Evolutionary conservation across 1,284 basidiomycete genomes (phyloP), one percentile per base, ranked within the genome.

Genomic region (Vanrija pseudolonga): DNA sequence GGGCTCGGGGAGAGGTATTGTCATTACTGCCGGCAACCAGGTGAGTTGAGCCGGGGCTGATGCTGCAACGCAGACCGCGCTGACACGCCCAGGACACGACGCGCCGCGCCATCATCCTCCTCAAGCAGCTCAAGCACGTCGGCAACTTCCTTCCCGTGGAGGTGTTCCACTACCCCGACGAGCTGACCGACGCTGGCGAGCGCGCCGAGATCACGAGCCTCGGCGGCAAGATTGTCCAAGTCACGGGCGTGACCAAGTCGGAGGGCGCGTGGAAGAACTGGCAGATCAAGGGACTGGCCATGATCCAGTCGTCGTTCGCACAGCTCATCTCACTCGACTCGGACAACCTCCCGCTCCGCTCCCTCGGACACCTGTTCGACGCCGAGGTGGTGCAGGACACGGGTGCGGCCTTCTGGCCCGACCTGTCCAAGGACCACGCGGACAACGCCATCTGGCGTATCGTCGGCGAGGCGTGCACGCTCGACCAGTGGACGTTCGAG

Each of bases 401-500:
- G n/a, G 77, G 73, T 8, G 74, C 76, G 1, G 80, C 76, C 24
- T 79, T 80, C 57, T 81, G 79, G 79, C 79, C 79, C 14, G 79
- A 80, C 58, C 63, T 79, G 43, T 76, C 71, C 43, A 79, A 78
- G 55, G 79, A 80, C 54, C 74, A 78, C 50, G 72, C 77, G 5
- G 66, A 76, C 47, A 81, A 81, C 55, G 77, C 79, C 14, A 74
- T 81, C 51, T 81, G 78, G 76, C 68, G 79, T n/a, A 43, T 79
- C 28, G 59, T 80, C 7, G 76, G 77, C 22, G 67, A 76, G n/a
- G 59, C 65, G 17, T 81, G 80, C 57, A 57, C 64, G 12, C 66
- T 77, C 6, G 57, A 69, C 37, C 48, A 69, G 24, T 76, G 66
- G 63, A 71, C 71, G 1, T 72, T 76, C 45, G 74, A 67, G 63